Evolutionary conservation across 1,139 yeast species (phyloP).

Genomic region (Insectozyma bohioensis): DNA sequence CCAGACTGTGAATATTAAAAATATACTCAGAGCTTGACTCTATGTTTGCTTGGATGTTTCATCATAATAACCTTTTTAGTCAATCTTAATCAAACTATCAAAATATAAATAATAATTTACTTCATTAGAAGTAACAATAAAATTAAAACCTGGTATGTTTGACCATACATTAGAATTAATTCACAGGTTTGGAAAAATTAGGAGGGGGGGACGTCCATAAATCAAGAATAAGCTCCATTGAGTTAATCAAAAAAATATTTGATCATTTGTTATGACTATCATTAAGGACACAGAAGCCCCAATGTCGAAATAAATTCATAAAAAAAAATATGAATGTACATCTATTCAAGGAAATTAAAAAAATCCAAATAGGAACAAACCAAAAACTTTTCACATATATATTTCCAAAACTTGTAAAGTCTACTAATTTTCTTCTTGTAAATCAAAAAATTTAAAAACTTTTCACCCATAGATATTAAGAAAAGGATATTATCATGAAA

Average conservation of each 20-base stretch:
- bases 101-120: constrained; percentile 2
- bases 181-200: constrained; percentile 26
- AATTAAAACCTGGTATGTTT: constrained; percentile 59
- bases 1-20: constrained; percentile 46
- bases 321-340: constrained; percentile 7
- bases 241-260: constrained; percentile 45
- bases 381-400: no score
- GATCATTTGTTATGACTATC: constrained; percentile 79
- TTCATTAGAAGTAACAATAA: constrained; percentile 6
- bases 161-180: constrained; percentile 53
- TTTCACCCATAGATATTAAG: no score
- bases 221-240: constrained; percentile 91
- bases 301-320: constrained; percentile 64
- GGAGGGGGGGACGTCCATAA: constrained; percentile 50
- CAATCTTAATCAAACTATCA: constrained; percentile 6
- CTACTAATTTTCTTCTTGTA: no score
- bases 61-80: constrained; percentile 44
- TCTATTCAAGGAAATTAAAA: constrained; percentile 12
- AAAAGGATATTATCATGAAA: constrained; percentile 5
- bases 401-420: no score
- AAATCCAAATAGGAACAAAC: constrained; percentile 14
- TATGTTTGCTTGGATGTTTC: constrained; percentile 80
- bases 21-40: constrained; percentile 88
- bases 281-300: constrained; percentile 57
- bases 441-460: no score